phyloP scores from a whole-genome alignment of 108 stramenopile species.

The Skeletonema grethae region DNA sequence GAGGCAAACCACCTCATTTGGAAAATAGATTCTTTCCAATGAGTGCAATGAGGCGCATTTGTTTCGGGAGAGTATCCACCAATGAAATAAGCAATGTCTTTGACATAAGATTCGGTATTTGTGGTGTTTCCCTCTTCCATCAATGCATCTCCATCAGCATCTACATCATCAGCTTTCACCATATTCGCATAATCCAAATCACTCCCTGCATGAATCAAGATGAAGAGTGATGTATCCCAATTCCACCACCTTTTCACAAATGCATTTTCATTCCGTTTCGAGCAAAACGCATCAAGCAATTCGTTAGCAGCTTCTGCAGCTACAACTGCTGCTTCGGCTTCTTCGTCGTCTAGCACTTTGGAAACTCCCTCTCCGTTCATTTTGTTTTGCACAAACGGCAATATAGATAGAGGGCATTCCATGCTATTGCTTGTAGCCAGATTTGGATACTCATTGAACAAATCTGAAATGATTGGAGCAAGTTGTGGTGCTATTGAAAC shows the following conservation, averaged over 20 bases:
- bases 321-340: slow-evolving; percentile 45
- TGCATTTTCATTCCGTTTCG: slow-evolving; percentile 38
- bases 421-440: not conserved
- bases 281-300: slow-evolving; percentile 39
- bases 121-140: slow-evolving; percentile 23
- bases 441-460: slow-evolving; percentile 40
- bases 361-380: not conserved
- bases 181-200: not conserved
- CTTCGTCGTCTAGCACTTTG: slow-evolving; percentile 4
- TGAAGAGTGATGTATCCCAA: slow-evolving; percentile 70
- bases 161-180: slow-evolving; percentile 8
- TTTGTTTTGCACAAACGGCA: slow-evolving; percentile 38
- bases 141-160: slow-evolving; percentile 41
- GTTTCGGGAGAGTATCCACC: slow-evolving; percentile 56
- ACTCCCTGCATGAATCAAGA: slow-evolving; percentile 39
- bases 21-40: slow-evolving; percentile 41
- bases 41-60: slow-evolving; percentile 37
- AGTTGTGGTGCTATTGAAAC: slow-evolving; percentile 81
- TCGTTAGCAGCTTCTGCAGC: slow-evolving; percentile 44
- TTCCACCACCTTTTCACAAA: slow-evolving; percentile 64
- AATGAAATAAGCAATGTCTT: slow-evolving; percentile 30
- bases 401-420: slow-evolving; percentile 32
- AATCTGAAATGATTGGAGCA: slow-evolving; percentile 66
- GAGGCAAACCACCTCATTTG: slow-evolving; percentile 72
- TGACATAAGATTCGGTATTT: not conserved